A percentile compares a stretch with the other conserved stretches of the same genome.
These are phyloP conservation scores for Lenzites betulinus DNA, from an alignment of 768 basidiomycete genomes.

Conservation along the genomic window DNA sequence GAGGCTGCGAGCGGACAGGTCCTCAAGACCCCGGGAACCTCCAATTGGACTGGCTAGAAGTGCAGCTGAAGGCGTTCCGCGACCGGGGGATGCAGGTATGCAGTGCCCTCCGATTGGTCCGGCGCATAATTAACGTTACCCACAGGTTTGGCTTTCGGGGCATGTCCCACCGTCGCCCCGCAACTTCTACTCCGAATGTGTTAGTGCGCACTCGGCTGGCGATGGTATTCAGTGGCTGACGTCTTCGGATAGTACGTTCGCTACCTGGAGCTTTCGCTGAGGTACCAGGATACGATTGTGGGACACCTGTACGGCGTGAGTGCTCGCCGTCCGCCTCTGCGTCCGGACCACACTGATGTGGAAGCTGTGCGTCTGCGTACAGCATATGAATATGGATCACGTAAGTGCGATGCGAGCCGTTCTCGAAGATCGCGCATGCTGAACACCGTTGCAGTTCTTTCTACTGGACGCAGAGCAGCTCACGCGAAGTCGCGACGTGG, in stretches of 20 bases:
- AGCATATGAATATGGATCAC: constrained; percentile 88
- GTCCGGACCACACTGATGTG: constrained; percentile 24
- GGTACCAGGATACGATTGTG: constrained; percentile 86
- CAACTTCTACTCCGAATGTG: constrained; percentile 86
- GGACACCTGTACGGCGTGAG: constrained; percentile 84
- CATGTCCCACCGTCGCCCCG: constrained; percentile 85
- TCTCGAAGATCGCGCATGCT: constrained; percentile 4
- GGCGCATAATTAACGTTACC: constrained; percentile 22
- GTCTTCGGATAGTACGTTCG: constrained; percentile 51
- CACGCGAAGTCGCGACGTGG: constrained; percentile 11
- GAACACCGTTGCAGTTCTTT: constrained; percentile 31
- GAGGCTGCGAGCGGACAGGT: constrained; percentile 66
- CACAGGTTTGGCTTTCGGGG: constrained; percentile 55
- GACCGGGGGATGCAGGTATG: constrained; percentile 72
- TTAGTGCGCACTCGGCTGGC: constrained; percentile 41
- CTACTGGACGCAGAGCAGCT: constrained; percentile 36
- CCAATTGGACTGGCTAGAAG: constrained; percentile 89
- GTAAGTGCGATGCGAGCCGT: constrained; percentile 37
- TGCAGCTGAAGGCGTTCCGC: constrained; percentile 71
- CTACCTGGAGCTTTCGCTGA: constrained; percentile 72
- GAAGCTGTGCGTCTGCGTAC: constrained; percentile 26
- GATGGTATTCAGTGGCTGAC: constrained; percentile 16
- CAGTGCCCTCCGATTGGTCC: constrained; percentile 14
- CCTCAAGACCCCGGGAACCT: constrained; percentile 84
- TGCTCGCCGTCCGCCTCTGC: constrained; percentile 25